phyloP scores from a whole-genome alignment of 441 rosid genomes.

The California macrophylla region DNA sequence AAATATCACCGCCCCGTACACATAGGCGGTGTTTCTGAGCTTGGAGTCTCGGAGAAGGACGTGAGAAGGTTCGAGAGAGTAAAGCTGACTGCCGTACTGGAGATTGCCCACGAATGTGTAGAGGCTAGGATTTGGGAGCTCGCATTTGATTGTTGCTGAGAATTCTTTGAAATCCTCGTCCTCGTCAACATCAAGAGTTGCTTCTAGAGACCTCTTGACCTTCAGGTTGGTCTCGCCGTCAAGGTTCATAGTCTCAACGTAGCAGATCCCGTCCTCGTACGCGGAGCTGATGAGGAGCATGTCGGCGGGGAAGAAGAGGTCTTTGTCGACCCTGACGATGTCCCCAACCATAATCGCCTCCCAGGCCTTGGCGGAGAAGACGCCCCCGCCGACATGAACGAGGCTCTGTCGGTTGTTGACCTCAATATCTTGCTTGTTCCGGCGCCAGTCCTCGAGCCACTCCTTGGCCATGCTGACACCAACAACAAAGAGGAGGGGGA shows the following conservation, averaged over 20 bases:
- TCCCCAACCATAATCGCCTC: conserved; percentile 74
- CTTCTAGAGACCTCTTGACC: conserved; percentile 61
- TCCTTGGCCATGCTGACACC: conserved; percentile 92
- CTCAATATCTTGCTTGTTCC: conserved; percentile 65
- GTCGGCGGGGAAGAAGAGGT: conserved; percentile 92
- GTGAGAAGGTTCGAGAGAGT: conserved; percentile 82
- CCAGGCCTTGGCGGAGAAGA: conserved; percentile 48
- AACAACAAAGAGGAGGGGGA: conserved; percentile 72
- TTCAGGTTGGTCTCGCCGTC: conserved; percentile 95
- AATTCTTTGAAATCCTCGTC: conserved; percentile 49
- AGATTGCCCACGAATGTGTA: conserved; percentile 77
- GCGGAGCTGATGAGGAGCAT: conserved; percentile 76
- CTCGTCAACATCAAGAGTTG: conserved; percentile 43
- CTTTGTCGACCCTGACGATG: conserved; percentile 69
- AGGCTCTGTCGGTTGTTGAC: conserved; percentile 60
- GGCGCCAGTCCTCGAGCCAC: conserved; percentile 69
- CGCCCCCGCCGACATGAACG: conserved; percentile 54
- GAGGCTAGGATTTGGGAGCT: conserved; percentile 84
- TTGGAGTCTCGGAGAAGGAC: conserved; percentile 87
- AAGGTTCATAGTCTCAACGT: conserved; percentile 88
- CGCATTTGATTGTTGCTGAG: conserved; percentile 64
- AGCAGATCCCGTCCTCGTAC: conserved; percentile 82
- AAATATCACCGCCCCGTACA: conserved; percentile 77
- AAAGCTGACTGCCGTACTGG: conserved; percentile 43
- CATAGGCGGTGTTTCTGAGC: conserved; percentile 76